Evolutionary conservation across 2,329 filamentous ascomycete species (phyloP), one percentile per base, ranked within the genome.

Genomic region (Claviceps digitariae): DNA sequence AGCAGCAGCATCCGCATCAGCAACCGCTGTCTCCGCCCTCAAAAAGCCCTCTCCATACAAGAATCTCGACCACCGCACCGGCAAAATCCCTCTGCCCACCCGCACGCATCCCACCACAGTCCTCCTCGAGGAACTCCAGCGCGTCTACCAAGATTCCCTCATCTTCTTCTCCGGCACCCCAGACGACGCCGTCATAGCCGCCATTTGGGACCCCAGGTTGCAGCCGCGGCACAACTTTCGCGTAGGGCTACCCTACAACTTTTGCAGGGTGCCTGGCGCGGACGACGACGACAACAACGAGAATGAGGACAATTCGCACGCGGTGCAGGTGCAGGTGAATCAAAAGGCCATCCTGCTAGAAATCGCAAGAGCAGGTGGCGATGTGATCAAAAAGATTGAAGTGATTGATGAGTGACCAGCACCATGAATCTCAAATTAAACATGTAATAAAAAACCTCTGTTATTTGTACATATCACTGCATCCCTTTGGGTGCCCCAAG

Each of bases 111-210:
- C 86, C 0, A 72, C 82, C 1, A 69, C 72, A 9, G 72, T 81
- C 9, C 83, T 91, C 54, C 67, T 90, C 17, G 68, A 73, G 17
- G 87, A 93, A 61, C 71, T 97, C 13, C 73, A 81, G 57, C 71
- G 70, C 3, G 66, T 81, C 2, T 96, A 90, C 64, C 77, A 77
- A 3, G 77, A 83, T 38, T 78, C 81, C 2, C 71, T 95, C 36
- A 72, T 96, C 2, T 88, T 96, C 67, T 96, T 97, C 73, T 78
- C 83, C 57, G 84, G 89, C 34, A 74, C 74, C 1, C 72, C 74
- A 2, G 75, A 82, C 25, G 74, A 80, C 54, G 64, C 62, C 21
- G 65, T 80, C 8, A 74, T 86, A 15, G 75, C 76, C 1, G 78
- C 72, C 20, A 72, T 83, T 47, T 83, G 80, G 80, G 79, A 77